These are phyloP conservation scores for Astragalus glycyphyllos DNA, from an alignment of 306 rosid genomes.

Conservation along the genomic window DNA sequence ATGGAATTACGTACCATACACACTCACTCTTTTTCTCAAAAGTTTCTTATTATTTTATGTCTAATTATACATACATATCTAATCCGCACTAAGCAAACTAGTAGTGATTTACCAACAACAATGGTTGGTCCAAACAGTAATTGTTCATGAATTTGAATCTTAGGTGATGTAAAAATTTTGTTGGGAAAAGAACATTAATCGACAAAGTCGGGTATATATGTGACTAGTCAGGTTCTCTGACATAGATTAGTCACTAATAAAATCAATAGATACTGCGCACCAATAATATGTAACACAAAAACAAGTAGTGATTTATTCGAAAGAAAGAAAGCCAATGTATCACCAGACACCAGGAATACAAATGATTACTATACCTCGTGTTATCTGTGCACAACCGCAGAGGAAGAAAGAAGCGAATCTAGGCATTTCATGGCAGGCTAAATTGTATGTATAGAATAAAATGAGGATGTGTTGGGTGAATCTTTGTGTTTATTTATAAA, in stretches of 20 bases:
- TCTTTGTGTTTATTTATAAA: not conserved
- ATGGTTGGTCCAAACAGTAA: no score
- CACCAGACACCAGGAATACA: conserved; percentile 42
- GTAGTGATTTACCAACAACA: no score
- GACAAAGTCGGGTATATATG: no score
- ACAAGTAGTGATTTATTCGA: conserved; percentile 40
- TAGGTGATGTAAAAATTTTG: no score
- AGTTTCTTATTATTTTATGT: conserved; percentile 65
- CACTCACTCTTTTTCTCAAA: conserved; percentile 66
- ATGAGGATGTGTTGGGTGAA: conserved; percentile 37
- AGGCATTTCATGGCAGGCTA: conserved; percentile 44
- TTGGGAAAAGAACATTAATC: no score
- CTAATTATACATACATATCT: conserved; percentile 35
- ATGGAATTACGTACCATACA: conserved; percentile 78
- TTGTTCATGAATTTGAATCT: no score
- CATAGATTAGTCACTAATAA: no score
- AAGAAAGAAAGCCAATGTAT: conserved; percentile 49
- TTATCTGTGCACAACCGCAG: conserved; percentile 44
- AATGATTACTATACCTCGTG: conserved; percentile 50
- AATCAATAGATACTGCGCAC: no score
- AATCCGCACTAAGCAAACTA: conserved; percentile 45
- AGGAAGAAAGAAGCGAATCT: conserved; percentile 38
- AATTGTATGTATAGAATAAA: not conserved
- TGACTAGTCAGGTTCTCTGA: no score
- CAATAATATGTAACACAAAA: no score